phyloP scores from a whole-genome alignment of 2,329 filamentous ascomycete genomes.

The Teratosphaeria viscida region DNA sequence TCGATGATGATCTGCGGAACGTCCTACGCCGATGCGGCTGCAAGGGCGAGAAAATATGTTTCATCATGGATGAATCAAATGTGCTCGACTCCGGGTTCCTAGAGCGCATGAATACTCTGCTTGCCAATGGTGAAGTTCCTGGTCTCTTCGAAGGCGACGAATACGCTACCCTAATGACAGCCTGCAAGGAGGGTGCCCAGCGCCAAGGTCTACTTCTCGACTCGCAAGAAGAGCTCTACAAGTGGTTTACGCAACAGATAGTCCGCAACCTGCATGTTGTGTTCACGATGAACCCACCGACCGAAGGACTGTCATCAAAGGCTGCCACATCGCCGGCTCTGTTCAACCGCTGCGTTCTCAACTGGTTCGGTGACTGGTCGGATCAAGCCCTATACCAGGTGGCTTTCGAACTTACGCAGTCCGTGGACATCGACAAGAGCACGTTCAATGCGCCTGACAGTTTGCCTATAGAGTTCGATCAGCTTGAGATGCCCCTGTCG shows the following conservation, averaged over 20 bases:
- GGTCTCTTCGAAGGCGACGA: constrained; percentile 99
- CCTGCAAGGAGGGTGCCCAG: constrained; percentile 96
- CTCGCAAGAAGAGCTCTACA: constrained; percentile 98
- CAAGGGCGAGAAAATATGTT: constrained; percentile 99
- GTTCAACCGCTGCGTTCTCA: constrained; percentile 98
- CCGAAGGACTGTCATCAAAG: constrained; percentile 88
- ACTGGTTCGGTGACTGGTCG: constrained; percentile 99
- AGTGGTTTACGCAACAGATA: constrained; percentile 99
- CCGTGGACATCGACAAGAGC: constrained; percentile 84
- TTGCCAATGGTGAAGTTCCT: constrained; percentile 98
- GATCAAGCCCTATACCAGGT: constrained; percentile 98
- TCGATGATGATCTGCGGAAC: constrained; percentile 91
- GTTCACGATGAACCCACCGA: constrained; percentile 99
- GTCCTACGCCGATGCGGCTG: constrained; percentile 89
- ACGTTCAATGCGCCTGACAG: constrained; percentile 81
- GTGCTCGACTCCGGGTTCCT: constrained; percentile 97
- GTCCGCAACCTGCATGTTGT: constrained; percentile 98
- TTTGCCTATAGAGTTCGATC: constrained; percentile 85
- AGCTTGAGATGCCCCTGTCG: constrained; percentile 70
- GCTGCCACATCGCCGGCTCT: constrained; percentile 93
- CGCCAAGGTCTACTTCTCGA: constrained; percentile 89
- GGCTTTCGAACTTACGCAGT: constrained; percentile 85
- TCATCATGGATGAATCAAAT: constrained; percentile 99
- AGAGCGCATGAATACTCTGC: constrained; percentile 96
- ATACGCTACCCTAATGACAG: constrained; percentile 95